Evolutionary conservation across 1,284 basidiomycete species (phyloP).

Genomic region (Neonothopanus nambi): DNA sequence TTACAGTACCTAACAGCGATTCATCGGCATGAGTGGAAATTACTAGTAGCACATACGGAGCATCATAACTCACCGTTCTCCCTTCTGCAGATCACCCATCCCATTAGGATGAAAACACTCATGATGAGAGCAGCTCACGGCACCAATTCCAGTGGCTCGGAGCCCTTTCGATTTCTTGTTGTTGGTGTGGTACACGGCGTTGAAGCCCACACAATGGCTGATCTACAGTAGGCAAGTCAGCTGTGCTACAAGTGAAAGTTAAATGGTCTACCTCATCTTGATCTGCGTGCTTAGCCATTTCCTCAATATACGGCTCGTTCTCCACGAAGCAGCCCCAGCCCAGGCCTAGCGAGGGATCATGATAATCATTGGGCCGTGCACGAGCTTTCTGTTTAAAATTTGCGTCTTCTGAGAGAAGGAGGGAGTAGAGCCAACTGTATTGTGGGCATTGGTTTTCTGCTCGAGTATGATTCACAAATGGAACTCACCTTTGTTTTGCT

Average conservation of each 20-base stretch:
- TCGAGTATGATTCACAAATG: neutral
- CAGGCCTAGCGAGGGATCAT: slow-evolving; percentile 19
- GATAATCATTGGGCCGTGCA: slow-evolving; percentile 6
- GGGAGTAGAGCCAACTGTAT: slow-evolving; percentile 18
- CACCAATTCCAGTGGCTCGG: slow-evolving; percentile 20
- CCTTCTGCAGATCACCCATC: slow-evolving; percentile 23
- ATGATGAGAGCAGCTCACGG: slow-evolving; percentile 20
- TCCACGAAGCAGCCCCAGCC: slow-evolving; percentile 23
- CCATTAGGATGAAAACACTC: slow-evolving; percentile 19
- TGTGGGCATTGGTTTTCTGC: too few species aligned
- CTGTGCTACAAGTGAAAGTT: neutral
- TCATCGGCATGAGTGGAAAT: neutral
- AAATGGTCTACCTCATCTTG: slow-evolving; percentile 20
- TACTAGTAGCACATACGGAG: neutral
- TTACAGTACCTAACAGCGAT: slow-evolving; percentile 16
- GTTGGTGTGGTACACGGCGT: slow-evolving; percentile 19
- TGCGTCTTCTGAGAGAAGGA: slow-evolving; percentile 22
- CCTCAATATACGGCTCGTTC: slow-evolving; percentile 13
- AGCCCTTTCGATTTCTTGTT: slow-evolving; percentile 20
- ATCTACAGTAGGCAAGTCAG: slow-evolving; percentile 14
- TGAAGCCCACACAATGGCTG: slow-evolving; percentile 23
- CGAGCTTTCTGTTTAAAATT: slow-evolving; percentile 23
- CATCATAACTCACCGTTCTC: slow-evolving; percentile 14
- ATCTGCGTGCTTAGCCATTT: slow-evolving; percentile 13
- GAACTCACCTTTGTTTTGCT: slow-evolving; percentile 4